Evolutionary conservation across 768 basidiomycete genomes (phyloP), one percentile per base, ranked within the genome.

Genomic region (Hortiboletus campestris): DNA sequence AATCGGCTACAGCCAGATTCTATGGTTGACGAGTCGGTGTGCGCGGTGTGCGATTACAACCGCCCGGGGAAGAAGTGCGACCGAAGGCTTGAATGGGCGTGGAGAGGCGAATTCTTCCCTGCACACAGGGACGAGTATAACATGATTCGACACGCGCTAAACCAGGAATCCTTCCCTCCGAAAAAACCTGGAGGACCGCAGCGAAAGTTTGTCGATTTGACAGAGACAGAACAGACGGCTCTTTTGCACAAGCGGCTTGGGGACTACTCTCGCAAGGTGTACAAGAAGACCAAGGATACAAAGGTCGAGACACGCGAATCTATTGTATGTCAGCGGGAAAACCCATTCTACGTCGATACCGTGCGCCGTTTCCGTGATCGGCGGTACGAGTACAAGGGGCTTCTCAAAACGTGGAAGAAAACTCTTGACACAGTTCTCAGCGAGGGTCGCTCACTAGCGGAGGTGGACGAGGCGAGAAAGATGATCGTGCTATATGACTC

Each of bases 341-440:
- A 99, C 63, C 95, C 97, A 0, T 99, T 99, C 81, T 99, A 99
- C 67, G 92, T 98, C 63, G 94, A 99, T 72, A 99, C 97, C 19
- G 97, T 99, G 46, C 90, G 95, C 43, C 84, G 86, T 46, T 99
- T 98, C 79, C 84, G 97, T 68, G 97, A 99, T 74, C 86, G 97
- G 38, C 90, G 97, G 22, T 99, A 99, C 75, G 94, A 97, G 67
- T 99, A 99, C 81, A 99, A 99, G 76, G 96, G 96, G 10, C 78
- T 97, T 36, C 95, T 85, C 75, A 99, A 99, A 76, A 95, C 92
- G 10, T 98, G 96, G 97, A 99, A 98, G 84, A 97, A 97, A 79
- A 98, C 91, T 63, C 81, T 98, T 38, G 97, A 99, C 66, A 79
- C 78, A 3, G 80, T 86, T 31, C 56, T 81, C 13, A 74, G 78